Evolutionary conservation across 805 yeast genomes (phyloP).

Genomic region (Wickerhamomyces queroliae): DNA sequence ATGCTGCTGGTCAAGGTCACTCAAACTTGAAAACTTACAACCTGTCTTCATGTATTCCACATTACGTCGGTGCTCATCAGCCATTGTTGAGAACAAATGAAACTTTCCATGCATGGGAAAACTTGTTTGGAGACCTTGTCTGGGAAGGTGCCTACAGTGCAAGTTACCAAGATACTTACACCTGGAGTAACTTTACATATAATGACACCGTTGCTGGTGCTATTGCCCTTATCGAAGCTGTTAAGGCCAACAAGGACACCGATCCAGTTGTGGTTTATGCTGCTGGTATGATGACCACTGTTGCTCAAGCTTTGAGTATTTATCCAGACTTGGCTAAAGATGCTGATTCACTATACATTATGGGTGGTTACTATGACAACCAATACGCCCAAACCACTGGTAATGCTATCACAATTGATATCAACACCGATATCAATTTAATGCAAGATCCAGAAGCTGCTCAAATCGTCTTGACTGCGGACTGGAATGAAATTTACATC

Average conservation of each 20-base stretch:
- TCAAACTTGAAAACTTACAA: slow-evolving; percentile 27
- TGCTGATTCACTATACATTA: slow-evolving; percentile 33
- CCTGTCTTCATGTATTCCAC: slow-evolving; percentile 30
- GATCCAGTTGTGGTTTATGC: slow-evolving; percentile 32
- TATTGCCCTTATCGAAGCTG: slow-evolving; percentile 34
- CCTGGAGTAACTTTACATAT: slow-evolving; percentile 27
- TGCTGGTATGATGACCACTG: slow-evolving; percentile 38
- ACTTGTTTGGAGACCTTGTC: slow-evolving; percentile 31
- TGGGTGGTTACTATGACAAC: slow-evolving; percentile 40
- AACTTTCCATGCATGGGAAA: slow-evolving; percentile 34
- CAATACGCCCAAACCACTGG: slow-evolving; percentile 32
- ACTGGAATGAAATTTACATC: slow-evolving; percentile 32
- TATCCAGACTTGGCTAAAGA: slow-evolving; percentile 34
- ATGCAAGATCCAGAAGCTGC: slow-evolving; percentile 42
- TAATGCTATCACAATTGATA: slow-evolving; percentile 27
- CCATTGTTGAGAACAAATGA: slow-evolving; percentile 34
- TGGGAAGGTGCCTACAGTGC: slow-evolving; percentile 37
- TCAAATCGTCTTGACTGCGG: slow-evolving; percentile 34
- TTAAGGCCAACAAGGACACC: slow-evolving; percentile 28
- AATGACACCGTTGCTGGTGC: slow-evolving; percentile 30
- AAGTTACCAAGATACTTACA: slow-evolving; percentile 26
- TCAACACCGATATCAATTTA: slow-evolving; percentile 37
- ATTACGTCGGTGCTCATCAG: slow-evolving; percentile 31
- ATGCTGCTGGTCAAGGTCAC: slow-evolving; percentile 30
- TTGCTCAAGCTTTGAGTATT: slow-evolving; percentile 37